Evolutionary conservation across 2,329 filamentous ascomycete genomes (phyloP).

Genomic region (Ceratocystis ficicola): DNA sequence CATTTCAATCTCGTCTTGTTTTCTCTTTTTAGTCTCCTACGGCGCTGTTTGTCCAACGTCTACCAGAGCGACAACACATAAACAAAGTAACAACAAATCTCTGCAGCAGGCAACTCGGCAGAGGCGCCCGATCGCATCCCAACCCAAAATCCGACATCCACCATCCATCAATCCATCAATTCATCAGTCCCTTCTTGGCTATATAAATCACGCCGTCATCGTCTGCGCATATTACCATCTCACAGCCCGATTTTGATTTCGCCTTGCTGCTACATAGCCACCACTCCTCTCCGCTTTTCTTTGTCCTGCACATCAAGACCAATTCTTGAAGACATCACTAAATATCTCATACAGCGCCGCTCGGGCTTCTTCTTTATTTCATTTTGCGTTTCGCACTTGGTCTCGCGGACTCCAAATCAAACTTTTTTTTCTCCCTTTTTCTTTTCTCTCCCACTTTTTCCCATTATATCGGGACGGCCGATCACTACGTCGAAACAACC

Average conservation of each 20-base stretch:
- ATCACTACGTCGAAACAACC: slow-evolving; percentile 4
- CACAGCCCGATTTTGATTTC: background rate
- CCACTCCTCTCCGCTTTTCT: background rate
- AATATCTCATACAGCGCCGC: slow-evolving; percentile 4
- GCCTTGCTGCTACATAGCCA: background rate
- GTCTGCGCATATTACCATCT: background rate
- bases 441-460: background rate
- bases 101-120: background rate
- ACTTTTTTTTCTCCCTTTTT: slow-evolving; percentile 1
- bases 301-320: background rate
- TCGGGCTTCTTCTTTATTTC: slow-evolving; percentile 1
- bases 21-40: background rate
- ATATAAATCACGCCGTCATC: background rate
- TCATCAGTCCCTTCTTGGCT: background rate
- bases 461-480: background rate
- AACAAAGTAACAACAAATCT: background rate
- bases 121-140: background rate
- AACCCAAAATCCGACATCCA: background rate
- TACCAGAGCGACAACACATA: background rate
- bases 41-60: background rate
- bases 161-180: background rate
- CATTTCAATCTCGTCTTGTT: background rate
- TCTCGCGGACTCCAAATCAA: background rate
- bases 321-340: background rate
- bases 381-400: background rate